phyloP scores from a whole-genome alignment of 2,329 filamentous ascomycete genomes.

The Aspergillus brasiliensis region DNA sequence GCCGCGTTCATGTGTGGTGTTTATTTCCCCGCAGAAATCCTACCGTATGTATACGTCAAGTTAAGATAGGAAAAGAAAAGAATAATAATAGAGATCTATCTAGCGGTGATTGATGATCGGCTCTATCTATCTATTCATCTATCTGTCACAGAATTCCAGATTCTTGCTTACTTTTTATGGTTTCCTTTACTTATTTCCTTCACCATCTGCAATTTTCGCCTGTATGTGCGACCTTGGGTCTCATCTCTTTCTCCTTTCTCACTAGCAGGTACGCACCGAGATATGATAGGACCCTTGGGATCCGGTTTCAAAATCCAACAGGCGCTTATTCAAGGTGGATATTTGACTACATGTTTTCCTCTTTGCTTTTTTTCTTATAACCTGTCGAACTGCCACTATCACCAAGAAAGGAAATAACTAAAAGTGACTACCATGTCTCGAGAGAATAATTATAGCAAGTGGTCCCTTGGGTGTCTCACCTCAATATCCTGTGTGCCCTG shows the following conservation, averaged over 20 bases:
- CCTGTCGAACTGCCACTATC: constrained; percentile 1
- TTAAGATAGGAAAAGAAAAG: background rate
- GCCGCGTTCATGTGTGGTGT: too few species aligned
- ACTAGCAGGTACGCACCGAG: background rate
- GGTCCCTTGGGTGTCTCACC: constrained; percentile 8
- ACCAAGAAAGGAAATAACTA: background rate
- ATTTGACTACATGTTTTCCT: background rate
- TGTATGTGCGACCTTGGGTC: background rate
- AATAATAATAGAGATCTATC: background rate
- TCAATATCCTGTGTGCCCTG: constrained; percentile 6
- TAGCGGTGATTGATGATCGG: background rate
- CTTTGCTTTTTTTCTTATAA: background rate
- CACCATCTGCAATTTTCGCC: background rate
- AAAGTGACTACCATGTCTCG: constrained; percentile 2
- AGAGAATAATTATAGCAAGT: constrained; percentile 1
- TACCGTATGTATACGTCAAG: background rate
- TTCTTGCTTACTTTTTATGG: background rate
- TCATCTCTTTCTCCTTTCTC: background rate
- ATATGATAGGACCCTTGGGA: constrained; percentile 6
- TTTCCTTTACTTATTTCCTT: too few species aligned
- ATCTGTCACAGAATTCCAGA: background rate
- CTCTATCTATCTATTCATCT: background rate
- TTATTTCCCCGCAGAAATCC: background rate
- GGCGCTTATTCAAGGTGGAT: background rate
- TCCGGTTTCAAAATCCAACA: background rate